phyloP scores from a whole-genome alignment of 2,329 filamentous ascomycete genomes.

The Pseudocercospora eumusae region DNA sequence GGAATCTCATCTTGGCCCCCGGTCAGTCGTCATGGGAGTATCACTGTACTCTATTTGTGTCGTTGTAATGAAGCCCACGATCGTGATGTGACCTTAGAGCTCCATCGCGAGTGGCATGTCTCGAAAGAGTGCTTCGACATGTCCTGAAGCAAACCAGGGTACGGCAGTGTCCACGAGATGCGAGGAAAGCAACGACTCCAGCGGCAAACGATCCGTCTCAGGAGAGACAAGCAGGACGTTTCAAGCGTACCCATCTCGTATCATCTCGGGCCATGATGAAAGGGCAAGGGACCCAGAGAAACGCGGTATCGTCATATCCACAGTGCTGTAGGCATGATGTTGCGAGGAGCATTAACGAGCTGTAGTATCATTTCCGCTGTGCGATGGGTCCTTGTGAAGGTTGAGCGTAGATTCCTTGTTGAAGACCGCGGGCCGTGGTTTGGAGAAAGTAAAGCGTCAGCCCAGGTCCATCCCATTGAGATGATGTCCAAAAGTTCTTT shows the following conservation, averaged over 20 bases:
- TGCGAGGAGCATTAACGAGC: neutral
- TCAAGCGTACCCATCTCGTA: slow-evolving; percentile 15
- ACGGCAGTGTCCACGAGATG: neutral
- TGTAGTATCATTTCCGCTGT: slow-evolving; percentile 4
- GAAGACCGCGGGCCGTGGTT: neutral
- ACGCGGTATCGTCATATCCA: neutral
- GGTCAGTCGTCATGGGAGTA: slow-evolving; percentile 1
- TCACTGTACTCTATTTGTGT: slow-evolving; percentile 1
- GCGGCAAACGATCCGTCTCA: neutral
- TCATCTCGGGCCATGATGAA: slow-evolving; percentile 16
- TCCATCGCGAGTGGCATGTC: neutral
- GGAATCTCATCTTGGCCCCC: slow-evolving; percentile 4
- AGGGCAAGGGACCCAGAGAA: neutral
- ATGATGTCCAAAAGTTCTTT: too few species aligned
- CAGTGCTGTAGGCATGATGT: neutral
- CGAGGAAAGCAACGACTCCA: neutral
- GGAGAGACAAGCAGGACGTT: neutral
- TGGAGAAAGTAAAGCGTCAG: neutral
- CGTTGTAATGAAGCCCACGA: neutral
- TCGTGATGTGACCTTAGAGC: neutral
- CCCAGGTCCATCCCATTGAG: neutral
- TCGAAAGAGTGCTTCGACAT: neutral
- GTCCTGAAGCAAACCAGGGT: neutral
- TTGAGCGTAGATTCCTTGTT: neutral
- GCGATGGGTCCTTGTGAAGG: neutral